Base-by-base conservation (phyloP, 768 basidiomycete genomes). In the Clitopilus passeckerianus region DNA sequence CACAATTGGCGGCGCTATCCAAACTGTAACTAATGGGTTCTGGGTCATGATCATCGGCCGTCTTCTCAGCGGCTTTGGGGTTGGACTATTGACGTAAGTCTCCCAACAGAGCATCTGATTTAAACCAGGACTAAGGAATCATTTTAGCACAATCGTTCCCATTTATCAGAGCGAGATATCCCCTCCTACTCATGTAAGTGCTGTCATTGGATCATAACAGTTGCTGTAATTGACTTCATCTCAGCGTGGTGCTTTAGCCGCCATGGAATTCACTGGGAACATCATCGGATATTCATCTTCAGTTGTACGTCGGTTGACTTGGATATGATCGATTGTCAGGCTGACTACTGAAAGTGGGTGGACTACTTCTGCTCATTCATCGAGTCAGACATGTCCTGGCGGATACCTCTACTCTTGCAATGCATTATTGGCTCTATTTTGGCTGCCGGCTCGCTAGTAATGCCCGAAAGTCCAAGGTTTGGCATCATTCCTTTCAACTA, bases 161-260 rank as follows among this genome's bases (percentile, higher is more conserved):
- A 93, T 95, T 59, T 95, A 94, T 71, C 92, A 97, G 77, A 93
- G 91, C 65, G 95, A 98, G 77, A 93, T 97, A 53, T 95, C 93
- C 4, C 95, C 95, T 30, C 91, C 95, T 1, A 81, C 90, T 65
- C 92, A 95, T 75, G 93, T 91, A 64, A 22, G 85, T 67, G n/a
- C 15, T 50, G 20, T 22, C 30, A 12, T 18, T n/a, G 41, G 18
- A 65, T 46, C 18, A 35, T 50, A n/a, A 27, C 46, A 6, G n/a
- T 54, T 46, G n/a, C 56, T 24, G 12, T 34, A 30, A 54, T n/a
- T 56, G 35, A 16, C 16, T 24, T 18, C 27, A 44, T 46, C 1
- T 35, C 65, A 95, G 88, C 85, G 95, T 64, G 95, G 95, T 53
- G 87, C 91, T 43, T 77, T 97, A 43, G 95, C 94, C 1, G 95